Conservation (phyloP, 495 filamentous ascomycete genomes). For the Amphirosellinia nigrospora region DNA sequence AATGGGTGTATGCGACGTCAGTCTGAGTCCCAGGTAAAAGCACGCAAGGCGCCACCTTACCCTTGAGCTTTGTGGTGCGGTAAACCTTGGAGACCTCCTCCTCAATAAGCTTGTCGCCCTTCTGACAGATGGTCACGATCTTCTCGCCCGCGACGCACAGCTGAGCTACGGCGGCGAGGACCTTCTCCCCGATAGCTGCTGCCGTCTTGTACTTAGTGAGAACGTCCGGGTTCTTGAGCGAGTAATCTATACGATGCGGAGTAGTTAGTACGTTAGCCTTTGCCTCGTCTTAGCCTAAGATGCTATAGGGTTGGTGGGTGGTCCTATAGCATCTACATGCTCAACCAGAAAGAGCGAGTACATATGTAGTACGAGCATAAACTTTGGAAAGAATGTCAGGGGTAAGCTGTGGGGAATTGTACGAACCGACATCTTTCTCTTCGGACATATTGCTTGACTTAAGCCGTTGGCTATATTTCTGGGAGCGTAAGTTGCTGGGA, state of each 20-base stretch:
- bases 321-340: conserved; percentile 2
- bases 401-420: not conserved
- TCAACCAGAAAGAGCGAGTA: not conserved
- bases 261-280: conserved; percentile 24
- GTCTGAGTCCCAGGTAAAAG: conserved; percentile 22
- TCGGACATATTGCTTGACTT: conserved; percentile 34
- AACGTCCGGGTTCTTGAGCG: conserved; percentile 94
- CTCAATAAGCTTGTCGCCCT: conserved; percentile 92
- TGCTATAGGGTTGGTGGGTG: conserved; percentile 26
- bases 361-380: conserved; percentile 2
- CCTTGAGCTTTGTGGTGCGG: conserved; percentile 98
- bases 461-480: not conserved
- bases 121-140: conserved; percentile 89
- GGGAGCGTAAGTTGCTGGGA: not conserved
- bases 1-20: conserved; percentile 28
- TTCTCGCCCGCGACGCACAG: conserved; percentile 86
- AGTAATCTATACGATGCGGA: conserved; percentile 70
- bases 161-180: conserved; percentile 83
- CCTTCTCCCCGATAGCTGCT: conserved; percentile 91
- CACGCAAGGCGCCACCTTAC: conserved; percentile 48
- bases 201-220: conserved; percentile 99
- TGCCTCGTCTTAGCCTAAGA: conserved; percentile 13
- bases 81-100: conserved; percentile 95
- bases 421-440: conserved; percentile 39
- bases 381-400: conserved; percentile 7